Base-by-base conservation (phyloP, 139 green algal genomes). In the Pleodorina starrii region DNA sequence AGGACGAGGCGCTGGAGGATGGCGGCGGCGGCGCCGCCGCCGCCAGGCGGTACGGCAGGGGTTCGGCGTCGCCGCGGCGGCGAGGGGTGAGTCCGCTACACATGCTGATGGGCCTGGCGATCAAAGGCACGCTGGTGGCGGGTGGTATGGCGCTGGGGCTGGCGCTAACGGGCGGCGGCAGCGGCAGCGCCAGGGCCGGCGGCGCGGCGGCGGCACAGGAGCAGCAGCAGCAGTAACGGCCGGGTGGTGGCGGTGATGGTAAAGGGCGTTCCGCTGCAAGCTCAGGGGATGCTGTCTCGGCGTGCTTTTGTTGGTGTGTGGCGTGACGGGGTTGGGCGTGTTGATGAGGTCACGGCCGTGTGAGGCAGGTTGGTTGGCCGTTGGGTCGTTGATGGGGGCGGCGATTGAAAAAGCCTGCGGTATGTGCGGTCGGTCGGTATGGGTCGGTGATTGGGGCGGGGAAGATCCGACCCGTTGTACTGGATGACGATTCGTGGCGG, bases 121-220 rank as follows among this genome's bases (percentile, higher is more conserved):
- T 87, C 17, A 87, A 87, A 60, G 63, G 60, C 17, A 78, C 43
- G n/a, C 43, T 87, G 27, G 43, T 87, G 63, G 60, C 63, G n/a
- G 81, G 81, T 42, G 81, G 60, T n/a, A 78, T 87, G 60, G 81
- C 19, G 43, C 35, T 48, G 4, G 81, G 81, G 7, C 29, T 87
- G 43, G 43, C 40, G 10, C 43, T 80, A 25, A 76, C 68, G 14
- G n/a, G 63, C 63, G 36, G 36, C 14, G 38, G 35, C 36, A 76
- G 32, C 68, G 68, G 68, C 25, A 7, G 63, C 21, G 63, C 16
- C 27, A 35, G 63, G 32, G 63, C 21, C 63, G 16, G 63, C 63
- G 69, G 32, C 21, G 63, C 63, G 16, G 63, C 63, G 69, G 32
- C 29, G 69, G 69, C 69, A 77, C 19, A n/a, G 57, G 12, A 32